phyloP scores from a whole-genome alignment of 1,139 yeast genomes.

The Nakaseomyces nivariensis region DNA sequence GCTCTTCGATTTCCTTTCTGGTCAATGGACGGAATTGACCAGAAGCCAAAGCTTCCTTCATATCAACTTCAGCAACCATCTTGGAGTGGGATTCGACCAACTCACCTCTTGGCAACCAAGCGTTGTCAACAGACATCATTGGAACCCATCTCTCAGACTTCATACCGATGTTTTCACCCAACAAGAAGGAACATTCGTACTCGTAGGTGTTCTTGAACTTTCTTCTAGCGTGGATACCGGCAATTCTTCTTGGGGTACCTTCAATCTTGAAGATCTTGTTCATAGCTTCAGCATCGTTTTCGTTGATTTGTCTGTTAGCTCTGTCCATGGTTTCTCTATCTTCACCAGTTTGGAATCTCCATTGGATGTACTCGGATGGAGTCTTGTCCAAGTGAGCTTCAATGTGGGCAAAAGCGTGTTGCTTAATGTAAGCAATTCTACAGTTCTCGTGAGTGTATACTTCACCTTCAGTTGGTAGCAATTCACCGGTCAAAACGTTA shows the following conservation, averaged over 20 bases:
- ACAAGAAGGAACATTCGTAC: conserved; percentile 92
- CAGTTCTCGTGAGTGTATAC: conserved; percentile 99
- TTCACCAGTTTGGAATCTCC: conserved; percentile 99
- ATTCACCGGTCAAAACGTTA: conserved; percentile 98
- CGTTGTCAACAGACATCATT: conserved; percentile 99
- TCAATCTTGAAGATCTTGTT: conserved; percentile 98
- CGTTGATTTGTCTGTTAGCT: conserved; percentile 98
- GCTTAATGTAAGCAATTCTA: conserved; percentile 99
- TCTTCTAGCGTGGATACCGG: conserved; percentile 93
- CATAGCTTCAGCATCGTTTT: conserved; percentile 95
- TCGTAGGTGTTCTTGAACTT: conserved; percentile 99
- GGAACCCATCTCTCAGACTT: conserved; percentile 99
- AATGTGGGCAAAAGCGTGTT: conserved; percentile 98
- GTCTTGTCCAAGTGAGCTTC: conserved; percentile 98
- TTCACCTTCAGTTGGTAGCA: conserved; percentile 95
- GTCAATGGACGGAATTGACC: conserved; percentile 99
- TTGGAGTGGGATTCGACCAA: conserved; percentile 96
- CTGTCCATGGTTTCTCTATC: conserved; percentile 99
- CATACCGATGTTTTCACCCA: conserved; percentile 98
- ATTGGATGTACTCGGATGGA: conserved; percentile 98
- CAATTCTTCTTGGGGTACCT: conserved; percentile 96
- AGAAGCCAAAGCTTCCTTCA: conserved; percentile 99
- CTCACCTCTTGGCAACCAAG: conserved; percentile 99
- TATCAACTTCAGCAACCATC: conserved; percentile 99
- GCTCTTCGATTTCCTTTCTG: conserved; percentile 98